Evolutionary conservation across 352 stramenopile genomes (phyloP).

Genomic region (Phytophthora kernoviae): DNA sequence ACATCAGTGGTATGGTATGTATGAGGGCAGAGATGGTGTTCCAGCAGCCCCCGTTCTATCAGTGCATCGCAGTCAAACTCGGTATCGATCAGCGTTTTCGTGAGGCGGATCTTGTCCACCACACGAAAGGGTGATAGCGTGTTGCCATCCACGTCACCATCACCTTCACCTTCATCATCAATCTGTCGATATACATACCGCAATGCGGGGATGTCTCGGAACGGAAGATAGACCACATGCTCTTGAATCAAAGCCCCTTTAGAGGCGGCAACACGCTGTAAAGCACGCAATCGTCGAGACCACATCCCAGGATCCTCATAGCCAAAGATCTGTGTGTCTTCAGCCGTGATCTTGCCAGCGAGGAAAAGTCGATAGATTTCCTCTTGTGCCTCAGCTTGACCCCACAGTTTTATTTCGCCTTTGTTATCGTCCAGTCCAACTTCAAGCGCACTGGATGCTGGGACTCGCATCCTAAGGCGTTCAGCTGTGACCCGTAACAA

Average conservation of each 20-base stretch:
- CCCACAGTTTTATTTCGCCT: constrained; percentile 40
- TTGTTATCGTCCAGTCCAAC: constrained; percentile 44
- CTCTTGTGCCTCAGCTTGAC: constrained; percentile 52
- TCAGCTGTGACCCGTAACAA: constrained; percentile 58
- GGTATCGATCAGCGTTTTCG: constrained; percentile 68
- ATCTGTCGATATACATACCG: constrained; percentile 78
- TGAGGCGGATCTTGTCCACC: constrained; percentile 80
- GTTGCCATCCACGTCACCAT: constrained; percentile 18
- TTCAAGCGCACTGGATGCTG: constrained; percentile 56
- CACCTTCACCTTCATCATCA: constrained; percentile 37
- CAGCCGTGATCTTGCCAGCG: constrained; percentile 53
- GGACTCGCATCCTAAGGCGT: constrained; percentile 43
- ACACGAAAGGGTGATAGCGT: constrained; percentile 64
- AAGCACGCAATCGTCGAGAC: constrained; percentile 63
- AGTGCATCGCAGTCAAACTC: constrained; percentile 80
- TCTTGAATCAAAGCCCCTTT: constrained; percentile 12
- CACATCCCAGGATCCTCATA: constrained; percentile 65
- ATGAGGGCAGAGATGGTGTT: constrained; percentile 62
- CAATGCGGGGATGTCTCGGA: constrained; percentile 48
- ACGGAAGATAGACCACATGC: constrained; percentile 49
- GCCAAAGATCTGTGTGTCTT: constrained; percentile 72
- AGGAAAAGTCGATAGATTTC: constrained; percentile 78
- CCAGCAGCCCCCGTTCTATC: constrained; percentile 48
- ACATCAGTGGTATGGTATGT: constrained; percentile 63
- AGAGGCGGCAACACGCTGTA: constrained; percentile 43